These are phyloP conservation scores for Neoboletus magnificus DNA, from an alignment of 768 basidiomycete genomes.

Conservation along the genomic window DNA sequence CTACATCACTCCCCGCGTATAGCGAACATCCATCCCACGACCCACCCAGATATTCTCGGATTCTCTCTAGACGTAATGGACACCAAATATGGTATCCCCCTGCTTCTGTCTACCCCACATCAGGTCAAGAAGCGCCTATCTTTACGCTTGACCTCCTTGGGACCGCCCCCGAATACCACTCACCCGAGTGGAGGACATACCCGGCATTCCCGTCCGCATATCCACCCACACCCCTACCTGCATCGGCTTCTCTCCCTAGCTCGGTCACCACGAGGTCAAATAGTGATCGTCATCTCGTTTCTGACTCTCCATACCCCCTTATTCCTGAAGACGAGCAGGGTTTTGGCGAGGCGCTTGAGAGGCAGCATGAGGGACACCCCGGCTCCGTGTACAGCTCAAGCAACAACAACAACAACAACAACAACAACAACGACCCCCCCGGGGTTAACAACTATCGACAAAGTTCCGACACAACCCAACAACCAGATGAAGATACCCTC, in stretches of 20 bases:
- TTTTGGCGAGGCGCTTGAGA: conserved; percentile 73
- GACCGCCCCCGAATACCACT: conserved; percentile 33
- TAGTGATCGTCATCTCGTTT: conserved; percentile 1
- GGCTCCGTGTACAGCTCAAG: conserved; percentile 59
- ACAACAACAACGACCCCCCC: conserved; percentile 36
- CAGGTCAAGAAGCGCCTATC: conserved; percentile 13
- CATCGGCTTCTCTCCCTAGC: conserved; percentile 33
- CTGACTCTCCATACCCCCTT: conserved; percentile 17
- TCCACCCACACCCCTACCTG: conserved; percentile 61
- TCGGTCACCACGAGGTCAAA: conserved; percentile 7
- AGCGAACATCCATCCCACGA: conserved; percentile 20
- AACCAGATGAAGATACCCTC: conserved; percentile 20
- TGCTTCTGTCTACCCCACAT: conserved; percentile 36
- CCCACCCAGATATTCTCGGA: conserved; percentile 24
- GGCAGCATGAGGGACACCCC: conserved; percentile 57
- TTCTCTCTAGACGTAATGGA: conserved; percentile 11
- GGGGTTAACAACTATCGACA: conserved; percentile 39
- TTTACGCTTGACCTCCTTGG: conserved; percentile 12
- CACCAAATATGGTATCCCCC: conserved; percentile 65
- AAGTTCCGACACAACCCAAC: neutral
- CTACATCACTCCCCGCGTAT: conserved; percentile 24
- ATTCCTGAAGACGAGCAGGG: conserved; percentile 51
- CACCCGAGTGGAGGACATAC: conserved; percentile 72
- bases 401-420: conserved; percentile 59
- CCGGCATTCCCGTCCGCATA: conserved; percentile 77